Evolutionary conservation across 805 yeast species (phyloP).

Genomic region (Priceomyces carsonii): DNA sequence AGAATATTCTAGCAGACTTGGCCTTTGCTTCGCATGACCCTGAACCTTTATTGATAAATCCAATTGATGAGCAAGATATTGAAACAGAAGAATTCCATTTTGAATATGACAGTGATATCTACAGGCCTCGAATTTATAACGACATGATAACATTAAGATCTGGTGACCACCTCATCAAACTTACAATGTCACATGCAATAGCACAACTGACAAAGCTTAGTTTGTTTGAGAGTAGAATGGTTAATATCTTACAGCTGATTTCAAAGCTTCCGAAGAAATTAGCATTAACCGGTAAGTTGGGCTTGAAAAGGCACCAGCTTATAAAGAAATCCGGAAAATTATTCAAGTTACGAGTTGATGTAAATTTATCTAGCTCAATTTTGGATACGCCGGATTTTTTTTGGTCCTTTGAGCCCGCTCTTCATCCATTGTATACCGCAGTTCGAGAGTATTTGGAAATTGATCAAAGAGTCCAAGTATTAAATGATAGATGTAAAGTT

Average conservation of each 20-base stretch:
- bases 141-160: constrained; percentile 90
- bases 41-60: constrained; percentile 59
- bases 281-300: constrained; percentile 87
- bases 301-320: constrained; percentile 80
- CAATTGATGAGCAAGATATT: constrained; percentile 83
- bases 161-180: constrained; percentile 88
- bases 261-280: constrained; percentile 86
- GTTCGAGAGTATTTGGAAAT: constrained; percentile 91
- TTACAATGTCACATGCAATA: constrained; percentile 93
- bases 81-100: constrained; percentile 89
- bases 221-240: constrained; percentile 88
- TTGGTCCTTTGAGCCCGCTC: constrained; percentile 93
- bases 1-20: constrained; percentile 88
- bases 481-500: constrained; percentile 91
- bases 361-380: constrained; percentile 84
- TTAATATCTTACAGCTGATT: constrained; percentile 76
- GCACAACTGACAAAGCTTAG: constrained; percentile 95
- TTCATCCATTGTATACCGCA: constrained; percentile 89
- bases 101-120: constrained; percentile 63
- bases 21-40: constrained; percentile 59
- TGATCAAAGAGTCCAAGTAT: constrained; percentile 90
- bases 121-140: constrained; percentile 77
- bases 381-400: constrained; percentile 95
- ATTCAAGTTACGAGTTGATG: constrained; percentile 90
- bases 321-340: constrained; percentile 86